A percentile compares a stretch with the other conserved stretches of the same genome.
These are phyloP conservation scores for Solanum chilense DNA, from an alignment of 257 asterid genomes.

Conservation along the genomic window DNA sequence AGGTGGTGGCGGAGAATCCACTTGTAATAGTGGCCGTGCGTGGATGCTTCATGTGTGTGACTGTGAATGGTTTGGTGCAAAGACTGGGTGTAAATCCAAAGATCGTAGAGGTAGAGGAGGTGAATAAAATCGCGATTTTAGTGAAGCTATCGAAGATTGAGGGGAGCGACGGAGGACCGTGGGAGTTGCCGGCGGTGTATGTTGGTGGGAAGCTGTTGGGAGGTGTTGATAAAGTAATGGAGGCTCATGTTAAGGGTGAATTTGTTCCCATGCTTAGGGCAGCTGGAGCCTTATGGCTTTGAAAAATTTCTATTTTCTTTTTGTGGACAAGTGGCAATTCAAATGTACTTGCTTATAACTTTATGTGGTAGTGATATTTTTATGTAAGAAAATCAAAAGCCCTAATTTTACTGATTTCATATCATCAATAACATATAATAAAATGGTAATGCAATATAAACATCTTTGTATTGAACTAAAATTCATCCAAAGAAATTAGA, in stretches of 20 bases:
- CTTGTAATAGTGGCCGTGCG: neutral
- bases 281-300: conserved; percentile 61
- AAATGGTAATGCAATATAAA: neutral
- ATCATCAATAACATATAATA: neutral
- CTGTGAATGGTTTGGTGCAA: neutral
- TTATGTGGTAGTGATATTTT: too few relatives aligned
- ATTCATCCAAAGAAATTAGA: neutral
- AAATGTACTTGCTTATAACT: neutral
- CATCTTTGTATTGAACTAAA: neutral
- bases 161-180: neutral
- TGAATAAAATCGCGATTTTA: neutral
- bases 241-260: conserved; percentile 38
- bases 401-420: neutral
- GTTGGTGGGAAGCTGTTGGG: neutral
- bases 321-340: neutral
- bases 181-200: neutral
- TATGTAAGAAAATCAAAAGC: neutral
- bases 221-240: conserved; percentile 33
- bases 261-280: conserved; percentile 50
- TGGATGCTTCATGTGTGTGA: neutral
- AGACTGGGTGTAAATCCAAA: neutral
- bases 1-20: neutral
- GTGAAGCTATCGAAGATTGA: neutral
- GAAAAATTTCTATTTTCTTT: neutral
- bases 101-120: neutral